These are phyloP conservation scores for Cudoniella acicularis DNA, from an alignment of 495 filamentous ascomycete species.

Conservation along the genomic window DNA sequence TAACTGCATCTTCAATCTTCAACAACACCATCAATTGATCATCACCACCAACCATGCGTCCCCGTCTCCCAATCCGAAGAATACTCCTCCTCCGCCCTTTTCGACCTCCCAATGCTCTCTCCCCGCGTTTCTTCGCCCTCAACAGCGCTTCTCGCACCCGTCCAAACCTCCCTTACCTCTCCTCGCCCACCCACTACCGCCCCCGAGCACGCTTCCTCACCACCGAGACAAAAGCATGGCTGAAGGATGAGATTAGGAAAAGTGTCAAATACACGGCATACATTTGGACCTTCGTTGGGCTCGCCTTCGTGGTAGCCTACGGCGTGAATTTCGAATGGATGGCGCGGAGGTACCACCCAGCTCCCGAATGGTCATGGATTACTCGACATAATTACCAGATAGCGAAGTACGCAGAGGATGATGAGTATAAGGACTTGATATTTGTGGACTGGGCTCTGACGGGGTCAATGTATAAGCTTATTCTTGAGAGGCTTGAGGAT, in stretches of 20 bases:
- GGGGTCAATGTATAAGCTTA: conserved; percentile 46
- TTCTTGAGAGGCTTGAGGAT: conserved; percentile 62
- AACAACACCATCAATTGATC: neutral
- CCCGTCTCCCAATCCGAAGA: conserved; percentile 19
- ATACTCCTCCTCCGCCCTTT: conserved; percentile 20
- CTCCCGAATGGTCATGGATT: conserved; percentile 67
- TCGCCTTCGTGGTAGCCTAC: conserved; percentile 49
- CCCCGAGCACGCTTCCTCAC: conserved; percentile 68
- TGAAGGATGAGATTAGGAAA: conserved; percentile 59
- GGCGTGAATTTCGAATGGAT: conserved; percentile 64
- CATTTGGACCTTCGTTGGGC: conserved; percentile 51
- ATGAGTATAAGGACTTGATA: conserved; percentile 39
- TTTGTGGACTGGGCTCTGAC: conserved; percentile 63
- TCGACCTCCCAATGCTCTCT: conserved; percentile 18
- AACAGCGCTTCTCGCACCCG: conserved; percentile 34
- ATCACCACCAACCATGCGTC: conserved; percentile 17
- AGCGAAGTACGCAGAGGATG: conserved; percentile 53
- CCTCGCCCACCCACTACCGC: conserved; percentile 36
- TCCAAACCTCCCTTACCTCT: conserved; percentile 80
- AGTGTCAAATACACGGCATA: conserved; percentile 56
- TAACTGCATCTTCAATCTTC: neutral
- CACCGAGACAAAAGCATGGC: conserved; percentile 66
- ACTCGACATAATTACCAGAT: conserved; percentile 58
- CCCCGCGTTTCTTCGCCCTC: conserved; percentile 15
- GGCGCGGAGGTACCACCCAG: conserved; percentile 70